Base-by-base conservation (phyloP, 2,329 filamentous ascomycete genomes). In the Pseudopithomyces maydicus region DNA sequence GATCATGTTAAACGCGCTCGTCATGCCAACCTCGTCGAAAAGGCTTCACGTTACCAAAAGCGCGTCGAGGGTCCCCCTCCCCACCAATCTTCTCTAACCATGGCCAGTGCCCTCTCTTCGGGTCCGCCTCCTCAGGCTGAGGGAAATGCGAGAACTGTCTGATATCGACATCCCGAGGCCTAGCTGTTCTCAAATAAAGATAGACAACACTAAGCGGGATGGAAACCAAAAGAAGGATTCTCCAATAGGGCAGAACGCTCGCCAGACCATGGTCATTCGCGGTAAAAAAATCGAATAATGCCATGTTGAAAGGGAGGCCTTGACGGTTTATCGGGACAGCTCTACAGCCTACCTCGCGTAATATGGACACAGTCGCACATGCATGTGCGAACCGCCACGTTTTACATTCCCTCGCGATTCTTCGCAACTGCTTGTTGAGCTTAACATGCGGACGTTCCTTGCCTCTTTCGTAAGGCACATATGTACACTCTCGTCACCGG, bases 81-180 rank as follows among this genome's bases (percentile, higher is more conserved):
- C n/a, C 61, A 7, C 57, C 63, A 14, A 54, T 49, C 12, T 54
- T 63, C 38, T 63, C 63, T 1, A 65, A 51, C 63, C 63, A 65
- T 60, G 63, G 46, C 58, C 61, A 63, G 29, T 65, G 63, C 1
- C 61, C 63, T 39, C 61, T 56, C 10, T 58, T 32, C 3, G 61
- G 53, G 14, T 65, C 61, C 38, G 61, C 58, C 41, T 51, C 52
- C 51, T 56, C 63, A 3, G 63, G 63, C 15, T 65, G 63, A 5
- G 63, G 61, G 35, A 65, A 60, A 22, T 63, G 63, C 14, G 58
- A 52, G 45, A 62, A 62, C 17, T 60, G 51, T 42, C 52, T 57
- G 22, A 63, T 54, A 39, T 60, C 58, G 38, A 60, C 12, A n/a
- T 23, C 19, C 6, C 5, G 14, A 1, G 43, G 20, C 36, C 26